Conservation (phyloP, 768 basidiomycete genomes). For the Cystobasidium tubakii region DNA sequence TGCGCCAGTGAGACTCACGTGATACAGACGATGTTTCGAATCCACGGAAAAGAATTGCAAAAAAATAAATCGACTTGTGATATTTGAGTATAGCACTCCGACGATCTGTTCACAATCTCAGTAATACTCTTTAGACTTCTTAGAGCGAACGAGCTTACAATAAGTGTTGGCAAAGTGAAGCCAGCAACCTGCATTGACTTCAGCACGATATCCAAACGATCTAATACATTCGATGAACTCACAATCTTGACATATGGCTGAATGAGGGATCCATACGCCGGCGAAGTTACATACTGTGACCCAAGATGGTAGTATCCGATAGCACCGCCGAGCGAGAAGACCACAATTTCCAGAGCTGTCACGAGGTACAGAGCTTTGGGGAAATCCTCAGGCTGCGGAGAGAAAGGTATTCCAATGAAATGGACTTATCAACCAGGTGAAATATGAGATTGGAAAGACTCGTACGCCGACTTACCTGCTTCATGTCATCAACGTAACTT, state of each 20-base stretch:
- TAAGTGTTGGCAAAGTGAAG: slow-evolving; percentile 43
- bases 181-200: slow-evolving; percentile 29
- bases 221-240: neutral
- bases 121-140: neutral
- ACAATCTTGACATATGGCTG: slow-evolving; percentile 38
- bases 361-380: slow-evolving; percentile 45
- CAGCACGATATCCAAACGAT: no score
- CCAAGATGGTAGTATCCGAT: slow-evolving; percentile 45
- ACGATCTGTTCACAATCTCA: slow-evolving; percentile 10
- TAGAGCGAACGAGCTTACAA: slow-evolving; percentile 25
- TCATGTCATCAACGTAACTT: slow-evolving; percentile 36
- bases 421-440: no score
- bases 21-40: slow-evolving; percentile 38
- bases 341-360: slow-evolving; percentile 42
- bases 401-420: no score
- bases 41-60: slow-evolving; percentile 44
- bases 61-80: slow-evolving; percentile 45
- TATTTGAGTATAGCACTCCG: slow-evolving; percentile 42
- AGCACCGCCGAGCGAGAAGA: slow-evolving; percentile 44
- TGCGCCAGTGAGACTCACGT: slow-evolving; percentile 22
- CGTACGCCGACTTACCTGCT: neutral
- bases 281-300: slow-evolving; percentile 30
- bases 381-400: slow-evolving; percentile 43
- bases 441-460: neutral
- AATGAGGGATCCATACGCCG: slow-evolving; percentile 39